Evolutionary conservation across 2,329 filamentous ascomycete genomes (phyloP).

Genomic region (Colletotrichum kahawae): DNA sequence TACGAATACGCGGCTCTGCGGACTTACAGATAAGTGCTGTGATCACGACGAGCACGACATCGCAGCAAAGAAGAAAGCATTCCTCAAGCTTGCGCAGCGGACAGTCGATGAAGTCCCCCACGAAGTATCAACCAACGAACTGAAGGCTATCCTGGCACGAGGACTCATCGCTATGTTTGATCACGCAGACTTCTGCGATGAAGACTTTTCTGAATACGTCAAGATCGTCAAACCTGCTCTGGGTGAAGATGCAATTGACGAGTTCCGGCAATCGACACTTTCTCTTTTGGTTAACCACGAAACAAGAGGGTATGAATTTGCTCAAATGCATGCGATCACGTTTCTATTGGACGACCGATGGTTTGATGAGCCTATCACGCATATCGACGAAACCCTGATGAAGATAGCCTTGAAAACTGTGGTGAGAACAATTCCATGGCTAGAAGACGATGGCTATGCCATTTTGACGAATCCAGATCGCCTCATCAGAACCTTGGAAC

Average conservation of each 20-base stretch:
- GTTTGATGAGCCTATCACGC: background rate
- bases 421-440: background rate
- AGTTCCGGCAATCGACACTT: background rate
- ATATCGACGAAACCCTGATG: background rate
- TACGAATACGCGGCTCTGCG: background rate
- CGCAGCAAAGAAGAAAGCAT: background rate
- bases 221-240: background rate
- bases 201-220: background rate
- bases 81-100: background rate
- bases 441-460: fast-evolving
- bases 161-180: background rate
- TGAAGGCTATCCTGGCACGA: background rate
- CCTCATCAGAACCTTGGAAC: background rate
- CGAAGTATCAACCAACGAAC: background rate
- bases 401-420: fast-evolving
- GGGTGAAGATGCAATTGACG: fast-evolving
- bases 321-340: background rate
- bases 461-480: background rate
- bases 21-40: background rate
- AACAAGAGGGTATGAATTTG: background rate
- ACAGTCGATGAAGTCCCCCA: background rate
- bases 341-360: background rate
- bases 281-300: background rate
- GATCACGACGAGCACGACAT: background rate
- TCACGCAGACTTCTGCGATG: background rate